Evolutionary conservation across 2,329 filamentous ascomycete species (phyloP), one percentile per base, ranked within the genome.

Genomic region (Claviceps fusiformis): DNA sequence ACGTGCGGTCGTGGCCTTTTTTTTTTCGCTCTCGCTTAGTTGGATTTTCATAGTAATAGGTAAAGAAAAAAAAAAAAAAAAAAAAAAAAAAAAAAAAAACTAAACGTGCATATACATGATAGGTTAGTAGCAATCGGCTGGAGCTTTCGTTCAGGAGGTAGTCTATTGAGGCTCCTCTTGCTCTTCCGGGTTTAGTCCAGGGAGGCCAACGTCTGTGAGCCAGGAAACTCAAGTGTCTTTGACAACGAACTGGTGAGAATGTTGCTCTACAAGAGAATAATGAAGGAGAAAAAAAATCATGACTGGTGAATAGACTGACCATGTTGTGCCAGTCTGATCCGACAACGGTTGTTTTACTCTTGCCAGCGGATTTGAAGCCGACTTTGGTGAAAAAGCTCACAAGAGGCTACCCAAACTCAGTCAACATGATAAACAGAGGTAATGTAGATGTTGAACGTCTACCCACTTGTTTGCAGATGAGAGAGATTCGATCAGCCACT

Each of bases 301-400:
- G 29, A 31, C 19, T 27, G 15, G 37, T 13, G 10, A 9, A 8
- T 5, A 41, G 57, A 50, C 75, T 68, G 67, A 90, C 86, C 87
- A 95, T 83, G 66, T 93, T 84, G 61, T 81, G 77, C 89, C 90
- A 95, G 19, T 82, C 84, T 37, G 89, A 87, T 43, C 89, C 89
- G 24, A 84, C 86, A 70, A 89, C 90, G 56, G 79, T 75, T 52
- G 81, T 85, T 57, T 79, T 72, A 67, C 89, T 93, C 52, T 76
- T 72, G 0, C 90, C 89, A 35, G 76, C 69, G 61, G 85, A 80
- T 60, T 73, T 73, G 66, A 93, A 95, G 0, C 89, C 82, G 61
- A 89, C 78, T n/a, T 77, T 77, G 66, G 85, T 78, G 67, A 95
- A 96, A 67, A 87, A 95, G 1, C 73, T 73, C 31, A 92, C 74